Evolutionary conservation across 441 rosid species (phyloP).

Genomic region (Brassica hybrid): DNA sequence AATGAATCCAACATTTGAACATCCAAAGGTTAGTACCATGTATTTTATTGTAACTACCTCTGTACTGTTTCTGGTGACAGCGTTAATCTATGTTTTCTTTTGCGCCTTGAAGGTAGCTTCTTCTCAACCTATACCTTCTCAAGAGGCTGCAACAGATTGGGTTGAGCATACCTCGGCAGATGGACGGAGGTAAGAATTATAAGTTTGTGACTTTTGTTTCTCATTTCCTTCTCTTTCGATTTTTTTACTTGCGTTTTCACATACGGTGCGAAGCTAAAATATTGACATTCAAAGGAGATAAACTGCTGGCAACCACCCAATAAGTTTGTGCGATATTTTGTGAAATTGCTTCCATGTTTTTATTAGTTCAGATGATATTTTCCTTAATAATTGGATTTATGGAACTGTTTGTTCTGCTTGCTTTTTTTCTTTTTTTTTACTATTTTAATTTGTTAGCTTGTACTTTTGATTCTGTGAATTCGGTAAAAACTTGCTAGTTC

Average conservation of each 20-base stretch:
- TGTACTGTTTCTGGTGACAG: slow-evolving; percentile 25
- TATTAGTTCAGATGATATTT: not conserved
- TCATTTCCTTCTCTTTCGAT: no score
- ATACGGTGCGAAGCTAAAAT: slow-evolving; percentile 9
- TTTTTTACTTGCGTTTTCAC: slow-evolving; percentile 18
- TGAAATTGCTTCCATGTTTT: not conserved
- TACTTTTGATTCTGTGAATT: not conserved
- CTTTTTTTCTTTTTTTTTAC: not conserved
- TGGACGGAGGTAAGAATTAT: slow-evolving; percentile 71
- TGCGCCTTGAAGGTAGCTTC: slow-evolving; percentile 53
- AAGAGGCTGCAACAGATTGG: slow-evolving; percentile 65
- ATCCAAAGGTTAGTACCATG: slow-evolving; percentile 49
- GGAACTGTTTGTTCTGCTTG: slow-evolving; percentile 19
- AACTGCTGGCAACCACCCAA: slow-evolving; percentile 13
- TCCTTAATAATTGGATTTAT: not conserved
- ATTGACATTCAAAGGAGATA: slow-evolving; percentile 15
- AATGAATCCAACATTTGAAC: slow-evolving; percentile 53
- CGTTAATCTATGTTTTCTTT: slow-evolving; percentile 27
- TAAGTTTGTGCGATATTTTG: not conserved
- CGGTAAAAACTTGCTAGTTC: not conserved
- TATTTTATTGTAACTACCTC: slow-evolving; percentile 23
- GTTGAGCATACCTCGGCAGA: slow-evolving; percentile 76
- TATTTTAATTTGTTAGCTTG: not conserved
- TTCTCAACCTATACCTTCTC: slow-evolving; percentile 51
- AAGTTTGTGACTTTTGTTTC: slow-evolving; percentile 2